Conservation (phyloP, 495 filamentous ascomycete genomes). For the Endocarpon pusillum region DNA sequence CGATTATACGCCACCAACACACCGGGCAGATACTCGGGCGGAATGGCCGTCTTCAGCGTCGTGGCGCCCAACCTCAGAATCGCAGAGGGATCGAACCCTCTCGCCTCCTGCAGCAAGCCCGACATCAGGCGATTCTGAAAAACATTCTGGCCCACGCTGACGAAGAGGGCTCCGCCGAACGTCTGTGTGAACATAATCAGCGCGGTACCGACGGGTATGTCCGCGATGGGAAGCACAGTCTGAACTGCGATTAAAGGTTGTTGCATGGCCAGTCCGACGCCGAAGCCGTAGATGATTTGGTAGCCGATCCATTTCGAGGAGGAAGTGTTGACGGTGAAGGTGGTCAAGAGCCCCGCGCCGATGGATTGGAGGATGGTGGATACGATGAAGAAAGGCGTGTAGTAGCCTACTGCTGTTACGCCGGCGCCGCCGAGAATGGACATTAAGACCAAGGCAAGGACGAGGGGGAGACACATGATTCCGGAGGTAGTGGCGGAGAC, state of each 20-base stretch:
- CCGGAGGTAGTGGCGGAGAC: constrained; percentile 52
- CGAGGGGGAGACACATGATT: constrained; percentile 59
- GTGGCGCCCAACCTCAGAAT: constrained; percentile 43
- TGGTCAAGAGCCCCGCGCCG: constrained; percentile 55
- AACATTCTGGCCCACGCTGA: constrained; percentile 44
- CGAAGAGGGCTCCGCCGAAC: constrained; percentile 50
- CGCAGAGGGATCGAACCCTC: constrained; percentile 24
- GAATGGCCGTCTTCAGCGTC: constrained; percentile 34
- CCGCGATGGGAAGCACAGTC: constrained; percentile 40
- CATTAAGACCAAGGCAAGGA: constrained; percentile 43
- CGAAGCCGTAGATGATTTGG: constrained; percentile 51
- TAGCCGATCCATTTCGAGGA: constrained; percentile 60
- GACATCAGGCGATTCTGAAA: constrained; percentile 40
- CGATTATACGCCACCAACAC: constrained; percentile 56
- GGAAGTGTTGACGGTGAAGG: constrained; percentile 35
- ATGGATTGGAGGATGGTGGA: constrained; percentile 41
- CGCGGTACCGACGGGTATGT: constrained; percentile 45
- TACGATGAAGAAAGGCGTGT: constrained; percentile 54
- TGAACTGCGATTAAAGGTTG: constrained; percentile 51
- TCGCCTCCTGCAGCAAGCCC: constrained; percentile 23
- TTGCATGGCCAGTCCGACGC: constrained; percentile 53
- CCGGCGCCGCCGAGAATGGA: constrained; percentile 43
- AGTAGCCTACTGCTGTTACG: constrained; percentile 53
- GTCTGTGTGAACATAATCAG: constrained; percentile 55
- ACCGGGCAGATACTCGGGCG: constrained; percentile 24